Evolutionary conservation across 2,329 filamentous ascomycete genomes (phyloP).

Genomic region (Magnaporthiopsis incrustans): DNA sequence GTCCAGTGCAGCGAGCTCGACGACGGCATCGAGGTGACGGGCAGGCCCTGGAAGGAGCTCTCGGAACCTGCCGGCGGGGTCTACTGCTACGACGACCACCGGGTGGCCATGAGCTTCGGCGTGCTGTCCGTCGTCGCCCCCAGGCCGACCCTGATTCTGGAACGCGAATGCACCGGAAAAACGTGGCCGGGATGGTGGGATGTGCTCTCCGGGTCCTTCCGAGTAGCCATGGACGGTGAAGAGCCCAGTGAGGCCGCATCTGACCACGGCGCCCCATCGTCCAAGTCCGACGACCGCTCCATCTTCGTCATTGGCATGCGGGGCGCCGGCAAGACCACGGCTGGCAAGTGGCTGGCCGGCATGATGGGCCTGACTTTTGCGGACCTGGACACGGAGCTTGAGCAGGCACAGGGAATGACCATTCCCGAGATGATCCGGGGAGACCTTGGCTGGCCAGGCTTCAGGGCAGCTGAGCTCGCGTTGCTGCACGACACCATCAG

Average conservation of each 20-base stretch:
- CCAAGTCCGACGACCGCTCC: constrained; percentile 43
- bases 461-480: constrained; percentile 69
- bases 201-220: constrained; percentile 68
- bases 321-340: constrained; percentile 92
- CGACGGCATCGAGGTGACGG: constrained; percentile 77
- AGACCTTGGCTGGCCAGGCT: constrained; percentile 74
- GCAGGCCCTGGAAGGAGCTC: constrained; percentile 39
- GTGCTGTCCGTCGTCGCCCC: constrained; percentile 71
- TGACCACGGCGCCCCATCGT: constrained; percentile 28
- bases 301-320: constrained; percentile 97
- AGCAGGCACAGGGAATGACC: constrained; percentile 60
- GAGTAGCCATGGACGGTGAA: constrained; percentile 66
- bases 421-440: constrained; percentile 80
- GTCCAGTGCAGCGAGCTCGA: constrained; percentile 80
- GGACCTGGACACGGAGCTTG: constrained; percentile 83
- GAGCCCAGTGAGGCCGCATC: constrained; percentile 34
- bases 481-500: constrained; percentile 66
- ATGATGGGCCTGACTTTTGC: constrained; percentile 69
- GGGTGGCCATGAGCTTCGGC: constrained; percentile 97
- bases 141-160: constrained; percentile 66
- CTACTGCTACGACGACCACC: constrained; percentile 94
- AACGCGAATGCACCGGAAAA: constrained; percentile 91
- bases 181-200: constrained; percentile 99
- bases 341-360: constrained; percentile 75
- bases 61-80: constrained; percentile 56